Percentiles rank a stretch among this genome's conserved stretches.
phyloP scores from a whole-genome alignment of 2,329 filamentous ascomycete genomes.

The Zopfia rhizophila region DNA sequence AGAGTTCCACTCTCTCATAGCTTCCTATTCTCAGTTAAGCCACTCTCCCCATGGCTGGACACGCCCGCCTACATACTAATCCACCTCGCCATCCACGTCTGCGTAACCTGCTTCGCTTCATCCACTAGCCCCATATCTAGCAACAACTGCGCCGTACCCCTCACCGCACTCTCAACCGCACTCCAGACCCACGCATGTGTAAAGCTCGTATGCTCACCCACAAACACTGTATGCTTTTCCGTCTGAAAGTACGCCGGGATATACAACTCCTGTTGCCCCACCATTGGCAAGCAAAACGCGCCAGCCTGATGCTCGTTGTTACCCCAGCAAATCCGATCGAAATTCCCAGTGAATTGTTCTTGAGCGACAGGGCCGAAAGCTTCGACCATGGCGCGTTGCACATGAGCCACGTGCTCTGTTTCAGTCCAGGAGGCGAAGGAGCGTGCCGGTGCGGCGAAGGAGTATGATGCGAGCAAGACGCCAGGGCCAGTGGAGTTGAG shows the following conservation, averaged over 20 bases:
- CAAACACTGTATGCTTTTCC: constrained; percentile 74
- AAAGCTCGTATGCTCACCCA: constrained; percentile 74
- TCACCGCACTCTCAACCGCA: constrained; percentile 73
- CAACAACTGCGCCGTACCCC: constrained; percentile 72
- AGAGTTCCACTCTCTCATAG: no score
- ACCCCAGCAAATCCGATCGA: constrained; percentile 73
- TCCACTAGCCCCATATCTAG: constrained; percentile 73
- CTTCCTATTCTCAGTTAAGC: no score
- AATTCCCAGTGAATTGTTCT: constrained; percentile 72
- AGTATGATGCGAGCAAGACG: constrained; percentile 70
- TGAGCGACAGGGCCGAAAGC: constrained; percentile 70
- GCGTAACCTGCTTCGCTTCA: constrained; percentile 72
- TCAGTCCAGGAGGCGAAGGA: constrained; percentile 63
- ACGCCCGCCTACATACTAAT: constrained; percentile 62
- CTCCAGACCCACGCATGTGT: constrained; percentile 78
- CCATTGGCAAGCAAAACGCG: constrained; percentile 69
- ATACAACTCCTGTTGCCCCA: constrained; percentile 75
- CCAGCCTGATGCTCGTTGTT: constrained; percentile 69
- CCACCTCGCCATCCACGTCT: constrained; percentile 77
- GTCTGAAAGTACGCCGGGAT: constrained; percentile 79
- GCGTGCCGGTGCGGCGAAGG: constrained; percentile 57
- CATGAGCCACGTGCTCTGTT: constrained; percentile 70
- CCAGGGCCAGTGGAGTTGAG: constrained; percentile 72
- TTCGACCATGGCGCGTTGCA: constrained; percentile 73
- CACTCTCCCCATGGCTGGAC: no score